A percentile compares a stretch with the other conserved stretches of the same genome.
These are phyloP conservation scores for Avena sativa DNA, from an alignment of 176 grass and related monocot species.

Conservation along the genomic window DNA sequence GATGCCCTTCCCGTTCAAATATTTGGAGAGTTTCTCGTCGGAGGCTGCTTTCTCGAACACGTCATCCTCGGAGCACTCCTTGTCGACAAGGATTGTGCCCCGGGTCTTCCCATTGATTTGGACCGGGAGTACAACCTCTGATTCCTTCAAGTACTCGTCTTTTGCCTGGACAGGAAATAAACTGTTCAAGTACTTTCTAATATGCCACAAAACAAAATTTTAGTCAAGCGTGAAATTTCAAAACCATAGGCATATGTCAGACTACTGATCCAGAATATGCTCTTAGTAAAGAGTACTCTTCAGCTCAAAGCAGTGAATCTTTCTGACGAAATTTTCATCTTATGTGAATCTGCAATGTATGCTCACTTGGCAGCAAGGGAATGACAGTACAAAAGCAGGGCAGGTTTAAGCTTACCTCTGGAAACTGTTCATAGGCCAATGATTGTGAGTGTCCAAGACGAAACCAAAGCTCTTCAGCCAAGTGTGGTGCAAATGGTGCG, in stretches of 20 bases:
- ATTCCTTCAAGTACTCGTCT: conserved; percentile 83
- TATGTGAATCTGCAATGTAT: background rate
- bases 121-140: conserved; percentile 75
- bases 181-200: background rate
- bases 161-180: conserved; percentile 61
- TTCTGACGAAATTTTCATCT: conserved; percentile 15
- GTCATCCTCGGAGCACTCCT: conserved; percentile 76
- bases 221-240: background rate
- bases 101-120: conserved; percentile 97
- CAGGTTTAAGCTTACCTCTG: conserved; percentile 63
- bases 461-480: conserved; percentile 95
- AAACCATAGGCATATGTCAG: background rate
- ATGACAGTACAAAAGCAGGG: background rate
- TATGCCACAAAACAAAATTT: background rate
- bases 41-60: conserved; percentile 67
- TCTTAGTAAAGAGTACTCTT: conserved; percentile 3
- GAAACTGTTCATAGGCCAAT: conserved; percentile 80
- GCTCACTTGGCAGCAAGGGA: background rate
- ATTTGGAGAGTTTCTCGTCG: conserved; percentile 91
- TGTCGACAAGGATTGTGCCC: conserved; percentile 84
- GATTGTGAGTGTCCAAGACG: conserved; percentile 73
- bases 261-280: conserved; percentile 12
- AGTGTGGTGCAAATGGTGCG: conserved; percentile 90
- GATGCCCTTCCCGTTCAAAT: conserved; percentile 69
- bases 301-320: background rate